Evolutionary conservation across 2,329 filamentous ascomycete genomes (phyloP).

Genomic region (Xylaria sp.): DNA sequence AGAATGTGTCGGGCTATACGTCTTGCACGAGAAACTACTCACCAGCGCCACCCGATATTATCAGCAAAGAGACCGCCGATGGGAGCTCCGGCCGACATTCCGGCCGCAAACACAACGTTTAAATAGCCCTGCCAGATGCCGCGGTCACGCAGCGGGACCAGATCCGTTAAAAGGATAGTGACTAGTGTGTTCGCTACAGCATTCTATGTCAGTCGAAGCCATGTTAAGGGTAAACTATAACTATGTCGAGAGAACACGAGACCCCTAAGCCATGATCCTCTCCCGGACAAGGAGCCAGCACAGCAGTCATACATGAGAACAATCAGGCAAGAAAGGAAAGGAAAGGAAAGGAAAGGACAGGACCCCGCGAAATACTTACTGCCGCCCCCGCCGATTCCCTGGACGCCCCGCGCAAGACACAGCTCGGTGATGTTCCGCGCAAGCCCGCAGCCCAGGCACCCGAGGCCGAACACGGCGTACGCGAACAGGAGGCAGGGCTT

Average conservation of each 20-base stretch:
- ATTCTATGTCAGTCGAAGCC: background rate
- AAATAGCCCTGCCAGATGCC: slow-evolving; percentile 55
- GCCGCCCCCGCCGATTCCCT: slow-evolving; percentile 55
- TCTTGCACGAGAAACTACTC: slow-evolving; percentile 40
- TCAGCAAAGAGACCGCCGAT: slow-evolving; percentile 47
- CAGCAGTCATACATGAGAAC: too few relatives aligned
- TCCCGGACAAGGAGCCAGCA: too few relatives aligned
- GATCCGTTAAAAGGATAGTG: slow-evolving; percentile 61
- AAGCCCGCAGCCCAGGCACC: slow-evolving; percentile 58
- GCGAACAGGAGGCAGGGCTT: slow-evolving; percentile 52
- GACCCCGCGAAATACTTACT: slow-evolving; percentile 13
- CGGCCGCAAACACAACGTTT: slow-evolving; percentile 49
- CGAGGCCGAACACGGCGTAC: slow-evolving; percentile 59
- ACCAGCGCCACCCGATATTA: slow-evolving; percentile 56
- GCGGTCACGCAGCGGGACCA: slow-evolving; percentile 60
- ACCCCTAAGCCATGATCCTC: background rate
- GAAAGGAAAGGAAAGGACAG: background rate
- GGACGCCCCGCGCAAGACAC: slow-evolving; percentile 49
- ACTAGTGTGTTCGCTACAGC: slow-evolving; percentile 51
- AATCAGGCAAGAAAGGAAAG: too few relatives aligned
- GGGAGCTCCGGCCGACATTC: slow-evolving; percentile 50
- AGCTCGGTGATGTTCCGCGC: slow-evolving; percentile 54
- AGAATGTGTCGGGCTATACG: background rate
- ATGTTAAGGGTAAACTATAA: background rate
- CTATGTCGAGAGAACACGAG: background rate